Percentiles rank a stretch among this genome's conserved stretches.
phyloP scores from a whole-genome alignment of 805 yeast genomes.

The Alloascoidea hylecoeti region DNA sequence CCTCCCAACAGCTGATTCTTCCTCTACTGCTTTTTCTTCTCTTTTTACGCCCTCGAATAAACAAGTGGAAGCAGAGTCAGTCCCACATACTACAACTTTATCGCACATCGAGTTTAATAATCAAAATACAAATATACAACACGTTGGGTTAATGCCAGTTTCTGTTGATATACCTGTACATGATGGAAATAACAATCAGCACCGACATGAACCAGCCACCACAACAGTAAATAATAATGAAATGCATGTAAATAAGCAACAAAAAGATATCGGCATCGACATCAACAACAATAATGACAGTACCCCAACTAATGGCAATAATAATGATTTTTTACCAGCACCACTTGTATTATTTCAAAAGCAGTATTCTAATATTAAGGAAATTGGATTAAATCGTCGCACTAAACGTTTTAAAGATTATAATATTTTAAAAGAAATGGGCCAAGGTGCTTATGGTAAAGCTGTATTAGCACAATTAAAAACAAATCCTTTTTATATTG shows the following conservation, averaged over 20 bases:
- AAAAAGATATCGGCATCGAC: not conserved
- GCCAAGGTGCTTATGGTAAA: conserved; percentile 95
- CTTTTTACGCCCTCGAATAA: too few species aligned
- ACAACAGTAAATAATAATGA: not conserved
- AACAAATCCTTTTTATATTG: conserved; percentile 44
- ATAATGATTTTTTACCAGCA: not conserved
- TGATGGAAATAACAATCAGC: too few species aligned
- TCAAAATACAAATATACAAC: too few species aligned
- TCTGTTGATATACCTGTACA: too few species aligned
- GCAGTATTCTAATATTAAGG: conserved; percentile 11
- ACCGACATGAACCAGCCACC: not conserved
- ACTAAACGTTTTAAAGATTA: conserved; percentile 64
- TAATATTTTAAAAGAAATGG: conserved; percentile 59
- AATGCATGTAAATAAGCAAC: not conserved
- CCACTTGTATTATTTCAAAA: not conserved
- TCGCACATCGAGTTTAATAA: too few species aligned
- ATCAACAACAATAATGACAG: not conserved
- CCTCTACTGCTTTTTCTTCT: too few species aligned
- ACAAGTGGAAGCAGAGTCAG: too few species aligned
- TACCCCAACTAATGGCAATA: conserved; percentile 3
- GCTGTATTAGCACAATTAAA: conserved; percentile 69
- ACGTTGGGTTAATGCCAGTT: too few species aligned
- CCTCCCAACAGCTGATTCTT: too few species aligned
- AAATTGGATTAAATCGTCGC: conserved; percentile 56
- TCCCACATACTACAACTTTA: too few species aligned